Conservation (phyloP, 768 basidiomycete species). For the Rhizopogon vinicolor region DNA sequence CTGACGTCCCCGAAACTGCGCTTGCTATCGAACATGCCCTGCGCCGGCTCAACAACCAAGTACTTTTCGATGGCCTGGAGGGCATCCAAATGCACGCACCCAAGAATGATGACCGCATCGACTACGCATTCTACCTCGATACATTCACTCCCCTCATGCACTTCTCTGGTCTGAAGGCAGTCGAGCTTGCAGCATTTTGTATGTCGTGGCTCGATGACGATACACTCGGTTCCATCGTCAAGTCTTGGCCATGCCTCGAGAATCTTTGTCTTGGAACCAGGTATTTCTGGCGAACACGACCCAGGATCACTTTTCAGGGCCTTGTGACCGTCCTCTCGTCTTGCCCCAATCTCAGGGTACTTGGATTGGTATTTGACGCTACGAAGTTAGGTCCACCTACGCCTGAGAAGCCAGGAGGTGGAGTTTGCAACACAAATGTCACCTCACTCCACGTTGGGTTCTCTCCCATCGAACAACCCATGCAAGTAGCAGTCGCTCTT, state of each 20-base stretch:
- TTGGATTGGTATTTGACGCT: neutral
- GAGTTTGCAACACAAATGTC: neutral
- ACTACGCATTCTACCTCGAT: neutral
- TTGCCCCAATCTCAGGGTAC: neutral
- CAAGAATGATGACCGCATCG: neutral
- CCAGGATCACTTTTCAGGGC: neutral
- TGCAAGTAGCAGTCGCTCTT: neutral
- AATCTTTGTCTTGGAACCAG: neutral
- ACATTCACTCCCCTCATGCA: neutral
- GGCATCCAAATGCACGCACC: neutral
- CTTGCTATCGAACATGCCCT: neutral
- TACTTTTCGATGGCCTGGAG: neutral
- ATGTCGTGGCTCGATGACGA: neutral
- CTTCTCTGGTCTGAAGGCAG: neutral
- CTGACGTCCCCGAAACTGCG: neutral
- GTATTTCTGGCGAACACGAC: neutral
- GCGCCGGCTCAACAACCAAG: too few species aligned
- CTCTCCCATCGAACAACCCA: neutral
- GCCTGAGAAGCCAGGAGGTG: neutral
- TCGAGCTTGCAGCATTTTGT: neutral
- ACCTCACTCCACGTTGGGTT: neutral
- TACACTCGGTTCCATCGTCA: neutral
- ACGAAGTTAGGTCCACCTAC: neutral
- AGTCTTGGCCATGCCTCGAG: neutral
- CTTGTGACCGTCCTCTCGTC: neutral